Conservation (phyloP, 1,284 basidiomycete species). For the Apiotrichum veenhuisii region DNA sequence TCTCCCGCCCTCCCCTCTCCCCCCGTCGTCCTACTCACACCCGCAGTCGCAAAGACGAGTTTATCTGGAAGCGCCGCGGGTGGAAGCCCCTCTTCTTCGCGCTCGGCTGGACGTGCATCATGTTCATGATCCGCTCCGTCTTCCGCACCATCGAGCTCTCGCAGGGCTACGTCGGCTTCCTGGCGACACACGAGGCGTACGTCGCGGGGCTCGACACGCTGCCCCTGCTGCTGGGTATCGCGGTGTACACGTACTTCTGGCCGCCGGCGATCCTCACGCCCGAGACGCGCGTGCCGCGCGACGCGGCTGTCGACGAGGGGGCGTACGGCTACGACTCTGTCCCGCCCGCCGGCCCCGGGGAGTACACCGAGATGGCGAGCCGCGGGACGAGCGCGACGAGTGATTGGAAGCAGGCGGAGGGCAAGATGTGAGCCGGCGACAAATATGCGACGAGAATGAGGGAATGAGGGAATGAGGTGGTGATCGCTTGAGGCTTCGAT, state of each 20-base stretch:
- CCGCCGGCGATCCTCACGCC: conserved; percentile 19
- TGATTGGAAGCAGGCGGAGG: background rate
- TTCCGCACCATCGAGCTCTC: conserved; percentile 65
- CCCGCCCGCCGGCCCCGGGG: background rate
- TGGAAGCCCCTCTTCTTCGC: conserved; percentile 61
- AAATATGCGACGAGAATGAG: no score
- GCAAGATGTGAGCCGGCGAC: background rate
- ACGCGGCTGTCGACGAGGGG: no score
- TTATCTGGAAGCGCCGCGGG: conserved; percentile 37
- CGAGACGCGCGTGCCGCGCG: conserved; percentile 3
- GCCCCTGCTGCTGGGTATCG: conserved; percentile 58
- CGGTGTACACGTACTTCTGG: conserved; percentile 40
- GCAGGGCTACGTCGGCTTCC: conserved; percentile 60
- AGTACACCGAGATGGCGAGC: background rate
- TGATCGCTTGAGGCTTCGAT: no score
- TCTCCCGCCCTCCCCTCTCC: no score
- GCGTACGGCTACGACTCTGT: background rate
- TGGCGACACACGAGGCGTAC: conserved; percentile 61
- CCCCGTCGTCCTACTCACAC: background rate
- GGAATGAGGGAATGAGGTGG: no score
- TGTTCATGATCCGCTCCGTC: conserved; percentile 56
- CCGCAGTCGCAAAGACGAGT: conserved; percentile 5
- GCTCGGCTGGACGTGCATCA: conserved; percentile 57
- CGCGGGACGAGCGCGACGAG: background rate
- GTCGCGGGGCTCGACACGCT: conserved; percentile 65